Base-by-base conservation (phyloP, 441 rosid genomes). In the Lepidium campestre region DNA sequence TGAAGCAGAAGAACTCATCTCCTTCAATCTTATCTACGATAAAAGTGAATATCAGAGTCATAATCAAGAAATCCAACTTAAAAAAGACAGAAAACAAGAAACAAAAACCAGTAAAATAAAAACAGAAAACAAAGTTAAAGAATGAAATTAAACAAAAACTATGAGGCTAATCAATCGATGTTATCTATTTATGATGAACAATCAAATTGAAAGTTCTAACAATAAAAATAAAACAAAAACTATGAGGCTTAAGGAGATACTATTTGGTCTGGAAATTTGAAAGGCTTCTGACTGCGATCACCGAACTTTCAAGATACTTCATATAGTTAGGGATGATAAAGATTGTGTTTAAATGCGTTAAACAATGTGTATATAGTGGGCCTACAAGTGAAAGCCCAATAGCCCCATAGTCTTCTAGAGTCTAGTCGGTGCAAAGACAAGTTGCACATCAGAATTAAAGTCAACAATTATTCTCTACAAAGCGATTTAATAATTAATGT, bases 1-100 rank as follows among this genome's bases (percentile, higher is more conserved):
- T 36, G 55, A 62, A 9, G 9, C 44, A 70, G 68, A 69, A 19
- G 62, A 71, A 15, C 44, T 54, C 77, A 74, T 70, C 17, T 62
- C 13, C 50, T 48, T 20, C 36, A 52, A 39, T 39, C 59, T 31
- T 35, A 15, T 22, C 19, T 9, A 6, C 10, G 15, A 2, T 2
- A 46, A 19, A 11, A 54, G 59, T 34, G 23, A 37, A 41, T 54
- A 29, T 10, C 25, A 57, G 62, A 41, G 23, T 18, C 15, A 23
- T 2, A 12, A 22, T 29, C 39, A 49, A 50, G 20, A 32, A 45
- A 45, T 22, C 2, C 31, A 45, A 60, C n/a, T 14, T 3, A 12
- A 18, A 6, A 19, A 1, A 50, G 18, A 11, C 19, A 54, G 5
- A 10, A 52, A 14, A 27, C 29, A 52, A 1, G 0, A 32, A 3